A percentile compares a stretch with the other conserved stretches of the same genome.
phyloP scores from a whole-genome alignment of 257 asterid genomes.

The Rhazya stricta region DNA sequence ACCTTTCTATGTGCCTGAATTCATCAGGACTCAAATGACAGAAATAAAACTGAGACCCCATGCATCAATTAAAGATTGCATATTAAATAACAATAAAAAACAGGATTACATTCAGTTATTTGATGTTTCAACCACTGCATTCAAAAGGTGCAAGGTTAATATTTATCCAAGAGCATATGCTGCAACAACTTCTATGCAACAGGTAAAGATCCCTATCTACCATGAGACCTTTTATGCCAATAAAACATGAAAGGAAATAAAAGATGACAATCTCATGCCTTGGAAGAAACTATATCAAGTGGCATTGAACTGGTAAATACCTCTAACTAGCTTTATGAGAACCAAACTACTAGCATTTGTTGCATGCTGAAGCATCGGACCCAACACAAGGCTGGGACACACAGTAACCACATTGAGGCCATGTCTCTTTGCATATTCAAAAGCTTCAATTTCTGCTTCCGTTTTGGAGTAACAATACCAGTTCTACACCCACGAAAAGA shows the following conservation, averaged over 20 bases:
- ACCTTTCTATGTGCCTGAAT: background rate
- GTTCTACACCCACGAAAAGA: slow-evolving; percentile 42
- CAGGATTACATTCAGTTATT: background rate
- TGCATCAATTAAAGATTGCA: background rate
- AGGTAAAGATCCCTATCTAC: background rate
- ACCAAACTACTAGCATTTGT: slow-evolving; percentile 54
- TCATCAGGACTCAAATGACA: background rate
- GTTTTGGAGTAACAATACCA: slow-evolving; percentile 81
- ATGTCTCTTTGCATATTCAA: slow-evolving; percentile 47
- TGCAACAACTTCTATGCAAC: background rate
- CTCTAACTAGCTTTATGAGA: slow-evolving; percentile 61
- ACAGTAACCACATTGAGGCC: slow-evolving; percentile 59
- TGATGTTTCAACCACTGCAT: background rate
- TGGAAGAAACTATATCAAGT: background rate
- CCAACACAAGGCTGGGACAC: slow-evolving; percentile 53
- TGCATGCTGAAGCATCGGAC: slow-evolving; percentile 63
- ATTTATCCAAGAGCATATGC: background rate
- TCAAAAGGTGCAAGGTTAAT: background rate
- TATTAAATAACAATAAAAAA: background rate
- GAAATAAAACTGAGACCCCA: background rate
- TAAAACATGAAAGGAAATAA: background rate
- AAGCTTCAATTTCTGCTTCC: slow-evolving; percentile 64
- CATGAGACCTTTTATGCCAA: background rate
- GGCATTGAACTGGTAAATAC: slow-evolving; percentile 25
- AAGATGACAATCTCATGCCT: background rate